These are phyloP conservation scores for Magnolia sinica DNA, from an alignment of 164 flowering plant genomes.

Conservation along the genomic window DNA sequence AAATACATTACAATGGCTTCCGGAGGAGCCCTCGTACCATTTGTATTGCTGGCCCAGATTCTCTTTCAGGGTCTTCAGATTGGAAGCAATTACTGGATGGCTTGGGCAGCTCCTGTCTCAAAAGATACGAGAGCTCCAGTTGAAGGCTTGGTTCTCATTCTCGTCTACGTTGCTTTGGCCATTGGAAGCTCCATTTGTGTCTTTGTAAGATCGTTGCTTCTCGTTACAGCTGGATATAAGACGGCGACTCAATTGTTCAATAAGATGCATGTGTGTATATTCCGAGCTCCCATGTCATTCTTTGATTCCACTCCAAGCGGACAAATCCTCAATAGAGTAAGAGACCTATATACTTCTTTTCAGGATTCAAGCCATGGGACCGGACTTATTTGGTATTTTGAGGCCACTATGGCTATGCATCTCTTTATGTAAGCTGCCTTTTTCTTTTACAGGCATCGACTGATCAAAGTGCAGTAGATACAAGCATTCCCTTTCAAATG, in stretches of 20 bases:
- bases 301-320: conserved; percentile 97
- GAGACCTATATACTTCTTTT: conserved; percentile 11
- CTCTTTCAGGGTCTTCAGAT: conserved; percentile 74
- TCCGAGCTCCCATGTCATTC: conserved; percentile 95
- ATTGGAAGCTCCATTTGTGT: conserved; percentile 63
- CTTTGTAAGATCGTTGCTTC: conserved; percentile 47
- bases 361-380: background rate
- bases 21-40: conserved; percentile 74
- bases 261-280: conserved; percentile 74
- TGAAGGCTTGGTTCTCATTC: conserved; percentile 33
- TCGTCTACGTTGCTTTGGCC: conserved; percentile 66
- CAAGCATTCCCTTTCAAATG: conserved; percentile 41
- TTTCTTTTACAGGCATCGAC: conserved; percentile 67
- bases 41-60: conserved; percentile 54
- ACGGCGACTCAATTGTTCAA: conserved; percentile 72
- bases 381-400: background rate
- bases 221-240: conserved; percentile 61
- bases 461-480: conserved; percentile 84
- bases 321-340: conserved; percentile 77
- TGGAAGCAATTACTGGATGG: conserved; percentile 97
- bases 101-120: conserved; percentile 81
- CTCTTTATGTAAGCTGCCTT: background rate
- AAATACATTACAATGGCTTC: conserved; percentile 66
- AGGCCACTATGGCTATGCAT: background rate
- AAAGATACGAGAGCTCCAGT: conserved; percentile 48